Conservation (phyloP, 805 yeast species). For the Saccharomycopsis javanensis region DNA sequence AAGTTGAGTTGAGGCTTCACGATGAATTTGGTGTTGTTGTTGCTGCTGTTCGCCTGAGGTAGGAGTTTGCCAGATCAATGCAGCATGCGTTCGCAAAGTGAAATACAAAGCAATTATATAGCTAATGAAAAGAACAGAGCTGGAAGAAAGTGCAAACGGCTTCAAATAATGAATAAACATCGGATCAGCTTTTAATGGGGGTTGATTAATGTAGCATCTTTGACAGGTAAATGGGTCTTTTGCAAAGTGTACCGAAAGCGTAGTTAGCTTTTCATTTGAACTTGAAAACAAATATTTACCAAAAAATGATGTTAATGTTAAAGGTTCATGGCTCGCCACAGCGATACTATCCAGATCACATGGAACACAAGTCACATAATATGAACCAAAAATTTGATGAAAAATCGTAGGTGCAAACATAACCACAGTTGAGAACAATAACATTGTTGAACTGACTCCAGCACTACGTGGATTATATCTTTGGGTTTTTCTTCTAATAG, state of each 20-base stretch:
- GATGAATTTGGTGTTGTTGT: not conserved
- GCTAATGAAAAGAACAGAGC: slow-evolving; percentile 68
- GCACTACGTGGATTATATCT: slow-evolving; percentile 93
- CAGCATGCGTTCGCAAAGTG: slow-evolving; percentile 92
- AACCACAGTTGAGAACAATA: slow-evolving; percentile 79
- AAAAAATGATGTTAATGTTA: slow-evolving; percentile 6
- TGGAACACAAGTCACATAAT: slow-evolving; percentile 60
- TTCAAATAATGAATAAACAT: slow-evolving; percentile 59
- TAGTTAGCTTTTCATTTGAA: not conserved
- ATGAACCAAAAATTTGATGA: slow-evolving; percentile 82
- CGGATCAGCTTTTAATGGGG: slow-evolving; percentile 58
- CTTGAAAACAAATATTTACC: not conserved
- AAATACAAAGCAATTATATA: slow-evolving; percentile 86
- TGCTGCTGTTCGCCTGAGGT: slow-evolving; percentile 31
- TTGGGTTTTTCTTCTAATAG: slow-evolving; percentile 84
- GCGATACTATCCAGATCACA: slow-evolving; percentile 29
- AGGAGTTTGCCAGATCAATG: slow-evolving; percentile 84
- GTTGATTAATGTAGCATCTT: slow-evolving; percentile 69
- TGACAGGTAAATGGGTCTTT: slow-evolving; percentile 38
- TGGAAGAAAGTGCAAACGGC: slow-evolving; percentile 79
- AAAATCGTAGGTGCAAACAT: slow-evolving; percentile 89
- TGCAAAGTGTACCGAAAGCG: slow-evolving; percentile 5
- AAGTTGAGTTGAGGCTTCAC: slow-evolving; percentile 7
- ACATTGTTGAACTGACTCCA: slow-evolving; percentile 94
- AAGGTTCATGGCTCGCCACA: slow-evolving; percentile 5